Percentiles rank a stretch among this genome's conserved stretches.
These are phyloP conservation scores for Aspergillus chevalieri DNA, from an alignment of 2,329 filamentous ascomycete species.

Conservation along the genomic window DNA sequence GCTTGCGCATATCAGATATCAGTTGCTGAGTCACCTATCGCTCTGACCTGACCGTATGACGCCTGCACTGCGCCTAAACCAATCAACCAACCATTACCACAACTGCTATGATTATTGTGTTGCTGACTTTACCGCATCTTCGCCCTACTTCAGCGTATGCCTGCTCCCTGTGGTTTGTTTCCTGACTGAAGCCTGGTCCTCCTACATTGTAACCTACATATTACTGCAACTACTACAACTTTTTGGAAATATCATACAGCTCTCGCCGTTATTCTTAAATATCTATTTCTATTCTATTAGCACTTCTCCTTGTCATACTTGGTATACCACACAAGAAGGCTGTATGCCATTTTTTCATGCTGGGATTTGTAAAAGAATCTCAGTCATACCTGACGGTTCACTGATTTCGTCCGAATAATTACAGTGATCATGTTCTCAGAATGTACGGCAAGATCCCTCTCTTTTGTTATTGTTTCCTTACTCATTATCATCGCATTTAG, in stretches of 20 bases:
- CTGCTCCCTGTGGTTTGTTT: neutral
- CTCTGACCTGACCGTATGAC: conserved; percentile 32
- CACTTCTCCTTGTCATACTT: too few relatives aligned
- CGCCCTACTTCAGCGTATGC: neutral
- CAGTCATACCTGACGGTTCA: neutral
- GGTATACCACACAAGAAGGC: too few relatives aligned
- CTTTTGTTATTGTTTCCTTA: neutral
- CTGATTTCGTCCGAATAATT: neutral
- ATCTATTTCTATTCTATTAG: too few relatives aligned
- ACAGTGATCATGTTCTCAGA: conserved; percentile 67
- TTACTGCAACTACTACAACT: neutral
- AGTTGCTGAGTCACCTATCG: conserved; percentile 32
- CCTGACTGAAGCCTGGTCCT: neutral
- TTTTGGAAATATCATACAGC: neutral
- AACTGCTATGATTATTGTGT: neutral
- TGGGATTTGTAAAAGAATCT: neutral
- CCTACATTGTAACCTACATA: too few relatives aligned
- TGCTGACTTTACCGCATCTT: conserved; percentile 1
- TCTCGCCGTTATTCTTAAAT: too few relatives aligned
- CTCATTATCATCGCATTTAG: conserved; percentile 45
- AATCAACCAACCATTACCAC: neutral
- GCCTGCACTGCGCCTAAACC: conserved; percentile 14
- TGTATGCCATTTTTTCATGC: neutral
- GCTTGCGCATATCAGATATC: conserved; percentile 6
- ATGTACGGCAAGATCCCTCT: conserved; percentile 54